phyloP scores from a whole-genome alignment of 2,329 filamentous ascomycete genomes.

The Bipolaris gigantea region DNA sequence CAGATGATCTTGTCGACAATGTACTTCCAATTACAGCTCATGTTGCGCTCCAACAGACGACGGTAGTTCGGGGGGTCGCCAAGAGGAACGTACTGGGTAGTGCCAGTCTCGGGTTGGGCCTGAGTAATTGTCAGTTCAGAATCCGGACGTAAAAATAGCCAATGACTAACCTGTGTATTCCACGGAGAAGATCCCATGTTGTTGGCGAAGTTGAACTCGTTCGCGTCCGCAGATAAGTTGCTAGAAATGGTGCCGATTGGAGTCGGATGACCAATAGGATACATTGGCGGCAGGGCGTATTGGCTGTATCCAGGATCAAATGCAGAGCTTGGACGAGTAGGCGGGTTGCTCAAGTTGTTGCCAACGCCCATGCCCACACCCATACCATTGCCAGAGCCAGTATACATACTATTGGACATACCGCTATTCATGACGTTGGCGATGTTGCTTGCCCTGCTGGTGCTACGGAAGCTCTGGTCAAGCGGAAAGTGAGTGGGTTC shows the following conservation, averaged over 20 bases:
- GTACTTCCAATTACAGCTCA: conserved; percentile 98
- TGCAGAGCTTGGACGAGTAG: conserved; percentile 43
- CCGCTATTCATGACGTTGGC: conserved; percentile 17
- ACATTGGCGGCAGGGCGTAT: conserved; percentile 36
- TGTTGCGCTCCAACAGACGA: conserved; percentile 88
- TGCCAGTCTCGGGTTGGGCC: conserved; percentile 31
- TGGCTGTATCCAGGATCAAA: conserved; percentile 42
- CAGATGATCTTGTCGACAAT: conserved; percentile 99
- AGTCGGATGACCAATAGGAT: conserved; percentile 34
- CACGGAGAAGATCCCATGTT: conserved; percentile 44
- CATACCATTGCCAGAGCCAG: conserved; percentile 6
- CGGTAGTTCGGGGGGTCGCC: conserved; percentile 96
- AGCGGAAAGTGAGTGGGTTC: conserved; percentile 45
- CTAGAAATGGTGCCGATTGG: conserved; percentile 45
- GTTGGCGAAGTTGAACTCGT: conserved; percentile 47
- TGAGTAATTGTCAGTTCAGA: conserved; percentile 15
- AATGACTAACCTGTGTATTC: conserved; percentile 39
- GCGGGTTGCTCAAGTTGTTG: conserved; percentile 32
- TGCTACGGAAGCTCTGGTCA: conserved; percentile 37
- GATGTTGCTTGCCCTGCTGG: conserved; percentile 19
- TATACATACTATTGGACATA: conserved; percentile 15
- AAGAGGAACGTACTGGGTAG: conserved; percentile 73
- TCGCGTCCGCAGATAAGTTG: conserved; percentile 51
- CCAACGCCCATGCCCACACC: conserved; percentile 14
- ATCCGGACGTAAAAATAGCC: not conserved